phyloP scores from a whole-genome alignment of 2,329 filamentous ascomycete genomes.

The Aspergillus nomiae region DNA sequence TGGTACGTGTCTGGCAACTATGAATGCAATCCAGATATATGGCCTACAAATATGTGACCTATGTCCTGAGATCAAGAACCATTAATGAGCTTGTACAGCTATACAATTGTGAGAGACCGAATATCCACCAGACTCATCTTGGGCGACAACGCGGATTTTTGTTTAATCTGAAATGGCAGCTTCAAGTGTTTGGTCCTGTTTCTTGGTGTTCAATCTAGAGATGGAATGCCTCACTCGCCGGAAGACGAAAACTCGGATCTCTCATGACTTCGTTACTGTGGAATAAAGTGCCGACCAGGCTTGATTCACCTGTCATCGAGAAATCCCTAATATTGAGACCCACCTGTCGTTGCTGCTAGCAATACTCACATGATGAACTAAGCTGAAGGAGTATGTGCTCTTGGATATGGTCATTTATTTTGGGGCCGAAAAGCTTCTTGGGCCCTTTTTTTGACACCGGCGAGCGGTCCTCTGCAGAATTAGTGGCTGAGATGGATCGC shows the following conservation, averaged over 20 bases:
- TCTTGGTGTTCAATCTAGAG: constrained; percentile 8
- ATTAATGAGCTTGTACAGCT: not conserved
- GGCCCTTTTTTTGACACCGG: constrained; percentile 23
- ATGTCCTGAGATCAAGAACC: not conserved
- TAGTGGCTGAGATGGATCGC: constrained; percentile 24
- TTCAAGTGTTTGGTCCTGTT: constrained; percentile 15
- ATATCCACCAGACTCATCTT: constrained; percentile 20
- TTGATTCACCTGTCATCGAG: constrained; percentile 16
- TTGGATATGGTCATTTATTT: constrained; percentile 24
- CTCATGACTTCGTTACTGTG: constrained; percentile 29
- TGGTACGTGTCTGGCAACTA: constrained; percentile 23
- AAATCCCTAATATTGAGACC: constrained; percentile 24
- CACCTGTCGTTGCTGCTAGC: constrained; percentile 13
- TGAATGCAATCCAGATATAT: constrained; percentile 24
- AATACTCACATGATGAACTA: constrained; percentile 18
- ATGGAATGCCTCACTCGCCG: constrained; percentile 1
- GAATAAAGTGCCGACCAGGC: constrained; percentile 19
- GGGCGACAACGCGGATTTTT: constrained; percentile 20
- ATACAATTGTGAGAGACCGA: constrained; percentile 17
- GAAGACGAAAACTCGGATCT: constrained; percentile 25
- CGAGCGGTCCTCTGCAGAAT: constrained; percentile 19
- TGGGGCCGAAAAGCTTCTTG: constrained; percentile 23
- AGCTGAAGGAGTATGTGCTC: constrained; percentile 20
- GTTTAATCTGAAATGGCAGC: constrained; percentile 17
- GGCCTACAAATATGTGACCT: not conserved